phyloP scores from a whole-genome alignment of 352 stramenopile genomes.

The Phytopythium delawarense region DNA sequence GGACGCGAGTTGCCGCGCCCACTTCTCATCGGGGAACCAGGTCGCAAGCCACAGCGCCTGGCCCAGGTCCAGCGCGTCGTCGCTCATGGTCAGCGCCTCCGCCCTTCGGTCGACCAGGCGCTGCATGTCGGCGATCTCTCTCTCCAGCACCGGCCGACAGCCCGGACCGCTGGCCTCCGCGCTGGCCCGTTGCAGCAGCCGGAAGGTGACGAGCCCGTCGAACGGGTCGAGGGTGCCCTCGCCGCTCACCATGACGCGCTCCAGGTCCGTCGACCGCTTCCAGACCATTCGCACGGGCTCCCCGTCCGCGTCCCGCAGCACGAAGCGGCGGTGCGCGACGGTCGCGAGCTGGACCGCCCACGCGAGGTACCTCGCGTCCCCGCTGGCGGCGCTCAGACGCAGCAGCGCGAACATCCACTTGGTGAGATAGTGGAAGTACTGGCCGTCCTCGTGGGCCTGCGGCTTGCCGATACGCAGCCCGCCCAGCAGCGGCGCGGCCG shows the following conservation, averaged over 20 bases:
- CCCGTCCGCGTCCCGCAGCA: conserved; percentile 15
- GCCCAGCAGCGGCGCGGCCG: conserved; percentile 11
- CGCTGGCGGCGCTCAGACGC: conserved; percentile 17
- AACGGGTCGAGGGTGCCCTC: conserved; percentile 29
- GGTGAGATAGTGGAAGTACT: conserved; percentile 39
- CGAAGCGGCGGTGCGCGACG: conserved; percentile 12
- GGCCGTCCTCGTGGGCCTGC: conserved; percentile 23
- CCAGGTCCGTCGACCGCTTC: conserved; percentile 30
- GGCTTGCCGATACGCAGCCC: conserved; percentile 33
- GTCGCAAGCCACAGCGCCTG: conserved; percentile 26
- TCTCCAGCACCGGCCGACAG: neutral
- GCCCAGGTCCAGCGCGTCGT: conserved; percentile 22
- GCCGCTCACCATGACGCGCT: conserved; percentile 21
- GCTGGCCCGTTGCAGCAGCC: conserved; percentile 18
- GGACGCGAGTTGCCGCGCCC: conserved; percentile 4
- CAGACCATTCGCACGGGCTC: conserved; percentile 25
- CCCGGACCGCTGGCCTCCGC: conserved; percentile 4
- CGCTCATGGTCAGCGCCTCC: conserved; percentile 15
- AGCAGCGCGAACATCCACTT: conserved; percentile 39
- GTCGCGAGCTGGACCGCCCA: neutral
- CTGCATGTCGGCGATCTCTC: conserved; percentile 1
- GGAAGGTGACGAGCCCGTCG: conserved; percentile 24
- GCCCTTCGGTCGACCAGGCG: neutral
- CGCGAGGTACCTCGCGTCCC: conserved; percentile 3
- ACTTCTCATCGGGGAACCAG: conserved; percentile 21